Conservation (phyloP, 371 early-diverging fungal species). For the Choanephora cucurbitarum region DNA sequence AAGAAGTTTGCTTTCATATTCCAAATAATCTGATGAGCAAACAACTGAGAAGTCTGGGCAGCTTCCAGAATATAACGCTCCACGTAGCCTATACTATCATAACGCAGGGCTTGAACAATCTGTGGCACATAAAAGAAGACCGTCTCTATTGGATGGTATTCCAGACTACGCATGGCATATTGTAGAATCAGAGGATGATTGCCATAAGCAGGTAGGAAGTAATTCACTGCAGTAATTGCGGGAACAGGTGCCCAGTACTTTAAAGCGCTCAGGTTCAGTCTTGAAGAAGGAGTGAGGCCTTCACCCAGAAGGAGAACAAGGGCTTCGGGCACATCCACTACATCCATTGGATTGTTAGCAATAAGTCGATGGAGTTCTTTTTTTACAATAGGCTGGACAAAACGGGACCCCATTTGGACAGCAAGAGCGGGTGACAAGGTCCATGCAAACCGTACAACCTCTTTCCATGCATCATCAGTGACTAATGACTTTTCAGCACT, state of each 20-base stretch:
- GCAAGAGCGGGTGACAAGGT: constrained; percentile 76
- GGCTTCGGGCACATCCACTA: constrained; percentile 76
- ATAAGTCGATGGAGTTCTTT: constrained; percentile 70
- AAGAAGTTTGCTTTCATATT: constrained; percentile 98
- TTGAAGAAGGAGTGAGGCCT: constrained; percentile 33
- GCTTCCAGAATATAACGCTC: constrained; percentile 93
- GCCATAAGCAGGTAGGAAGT: constrained; percentile 67
- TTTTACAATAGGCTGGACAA: constrained; percentile 65
- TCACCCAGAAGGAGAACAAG: constrained; percentile 69
- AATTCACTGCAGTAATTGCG: constrained; percentile 89
- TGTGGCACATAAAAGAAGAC: constrained; percentile 99
- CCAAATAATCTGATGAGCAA: constrained; percentile 99
- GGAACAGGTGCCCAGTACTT: constrained; percentile 92
- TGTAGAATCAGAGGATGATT: constrained; percentile 88
- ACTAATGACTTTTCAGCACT: constrained; percentile 50
- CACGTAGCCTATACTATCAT: constrained; percentile 86
- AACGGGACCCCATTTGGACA: constrained; percentile 74
- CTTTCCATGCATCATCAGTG: constrained; percentile 69
- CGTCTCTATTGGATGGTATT: constrained; percentile 87
- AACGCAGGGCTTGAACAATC: constrained; percentile 96
- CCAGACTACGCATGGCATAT: constrained; percentile 90
- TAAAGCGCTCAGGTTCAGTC: constrained; percentile 62
- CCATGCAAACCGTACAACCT: constrained; percentile 82
- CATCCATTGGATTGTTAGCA: constrained; percentile 66
- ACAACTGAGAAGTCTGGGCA: constrained; percentile 89